Evolutionary conservation across 2,329 filamentous ascomycete genomes (phyloP), one percentile per base, ranked within the genome.

Genomic region (Graphiopsis chlorocephala): DNA sequence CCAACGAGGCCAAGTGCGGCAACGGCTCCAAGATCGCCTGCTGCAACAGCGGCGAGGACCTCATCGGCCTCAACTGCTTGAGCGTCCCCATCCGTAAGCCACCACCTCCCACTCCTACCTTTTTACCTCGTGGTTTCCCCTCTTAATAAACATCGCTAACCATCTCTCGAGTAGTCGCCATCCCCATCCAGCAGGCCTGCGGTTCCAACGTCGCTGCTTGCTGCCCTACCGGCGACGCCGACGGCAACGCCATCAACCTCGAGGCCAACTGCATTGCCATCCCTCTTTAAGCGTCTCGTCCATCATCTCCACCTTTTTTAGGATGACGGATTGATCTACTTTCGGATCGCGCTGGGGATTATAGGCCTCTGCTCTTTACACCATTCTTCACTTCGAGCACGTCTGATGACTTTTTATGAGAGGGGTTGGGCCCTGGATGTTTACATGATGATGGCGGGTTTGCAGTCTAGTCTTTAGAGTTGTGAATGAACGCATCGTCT

Each of bases 101-200:
- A 31, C 23, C 28, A 45, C 38, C 20, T 20, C 23, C 6, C 23
- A 1, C 12, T 3, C 8, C 5, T 10, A 2, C 31, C 25, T n/a
- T n/a, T n/a, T n/a, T n/a, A n/a, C n/a, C n/a, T n/a, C n/a, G n/a
- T n/a, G n/a, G n/a, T n/a, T n/a, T n/a, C n/a, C n/a, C n/a, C n/a
- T n/a, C n/a, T n/a, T n/a, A n/a, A n/a, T n/a, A n/a, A 5, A 17
- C 29, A 48, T 25, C 17, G 20, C 58, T 61, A 28, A 52, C 47
- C 47, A 53, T 15, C 38, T 45, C 29, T 20, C 29, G 25, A 48
- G 26, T 47, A 62, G 60, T 62, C 23, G 60, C 60, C 48, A 25
- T 62, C 48, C 60, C 60, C 60, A 45, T 62, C 60, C 60, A 62
- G 60, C 31, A 62, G 35, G 33, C 60, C n/a, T 62, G 60, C 60